Conservation (phyloP, 495 filamentous ascomycete species). For the Trichoderma asperelloides region DNA sequence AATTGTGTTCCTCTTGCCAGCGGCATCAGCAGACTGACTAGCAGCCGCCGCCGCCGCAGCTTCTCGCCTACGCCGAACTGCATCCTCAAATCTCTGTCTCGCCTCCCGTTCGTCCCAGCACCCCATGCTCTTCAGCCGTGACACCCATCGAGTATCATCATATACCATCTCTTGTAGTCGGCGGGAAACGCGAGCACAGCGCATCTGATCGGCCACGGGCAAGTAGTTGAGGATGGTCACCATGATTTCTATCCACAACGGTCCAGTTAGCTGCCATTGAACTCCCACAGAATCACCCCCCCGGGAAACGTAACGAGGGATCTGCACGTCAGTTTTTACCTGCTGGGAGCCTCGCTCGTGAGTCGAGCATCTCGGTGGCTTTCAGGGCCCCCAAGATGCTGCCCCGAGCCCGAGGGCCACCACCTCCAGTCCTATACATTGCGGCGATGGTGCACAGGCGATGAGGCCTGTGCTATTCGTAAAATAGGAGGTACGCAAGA, state of each 20-base stretch:
- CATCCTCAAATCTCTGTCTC: constrained; percentile 64
- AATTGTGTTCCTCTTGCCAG: neutral
- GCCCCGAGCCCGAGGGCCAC: constrained; percentile 12
- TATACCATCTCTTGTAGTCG: constrained; percentile 97
- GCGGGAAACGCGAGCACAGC: constrained; percentile 78
- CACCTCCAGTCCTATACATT: constrained; percentile 16
- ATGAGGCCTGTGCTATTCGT: constrained; percentile 3
- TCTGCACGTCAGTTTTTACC: constrained; percentile 38
- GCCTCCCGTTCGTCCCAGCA: constrained; percentile 91
- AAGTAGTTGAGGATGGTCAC: constrained; percentile 83
- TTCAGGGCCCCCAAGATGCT: constrained; percentile 67
- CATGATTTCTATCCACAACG: constrained; percentile 60
- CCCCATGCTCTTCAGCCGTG: constrained; percentile 71
- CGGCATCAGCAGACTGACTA: neutral
- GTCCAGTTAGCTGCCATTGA: constrained; percentile 13
- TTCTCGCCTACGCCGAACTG: constrained; percentile 57
- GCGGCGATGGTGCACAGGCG: constrained; percentile 6
- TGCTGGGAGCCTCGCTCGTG: constrained; percentile 69
- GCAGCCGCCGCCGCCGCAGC: constrained; percentile 20
- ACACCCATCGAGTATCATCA: constrained; percentile 94
- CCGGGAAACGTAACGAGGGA: neutral
- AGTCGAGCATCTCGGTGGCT: constrained; percentile 64
- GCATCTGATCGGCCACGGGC: constrained; percentile 70
- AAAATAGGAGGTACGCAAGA: neutral
- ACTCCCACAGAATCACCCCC: neutral